Conservation (phyloP, 2,329 filamentous ascomycete species). For the Verticillium isaacii region DNA sequence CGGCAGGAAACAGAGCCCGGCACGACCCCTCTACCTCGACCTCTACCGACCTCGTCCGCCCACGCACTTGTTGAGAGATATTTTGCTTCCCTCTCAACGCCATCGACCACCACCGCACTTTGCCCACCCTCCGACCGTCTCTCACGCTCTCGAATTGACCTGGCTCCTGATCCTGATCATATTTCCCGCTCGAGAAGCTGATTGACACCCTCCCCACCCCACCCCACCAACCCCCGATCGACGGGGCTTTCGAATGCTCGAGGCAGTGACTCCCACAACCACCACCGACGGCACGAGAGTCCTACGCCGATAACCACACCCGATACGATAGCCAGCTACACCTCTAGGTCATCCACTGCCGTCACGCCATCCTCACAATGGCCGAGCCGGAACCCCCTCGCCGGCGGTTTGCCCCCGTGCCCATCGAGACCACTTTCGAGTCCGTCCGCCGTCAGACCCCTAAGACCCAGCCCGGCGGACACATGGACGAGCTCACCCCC, state of each 20-base stretch:
- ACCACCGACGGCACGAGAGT: not conserved
- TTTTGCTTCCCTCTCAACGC: slow-evolving; percentile 1
- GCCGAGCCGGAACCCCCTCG: slow-evolving; percentile 23
- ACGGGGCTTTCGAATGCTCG: not conserved
- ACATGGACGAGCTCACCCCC: slow-evolving; percentile 54
- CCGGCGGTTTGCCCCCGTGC: slow-evolving; percentile 62
- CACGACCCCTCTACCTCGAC: not conserved
- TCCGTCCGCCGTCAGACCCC: slow-evolving; percentile 42
- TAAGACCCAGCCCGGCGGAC: slow-evolving; percentile 26
- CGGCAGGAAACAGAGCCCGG: not conserved
- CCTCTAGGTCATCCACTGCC: no score
- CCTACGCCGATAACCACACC: not conserved
- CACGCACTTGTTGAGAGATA: not conserved
- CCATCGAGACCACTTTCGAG: slow-evolving; percentile 67
- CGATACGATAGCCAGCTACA: not conserved
- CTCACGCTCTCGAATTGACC: not conserved
- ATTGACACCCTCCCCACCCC: not conserved
- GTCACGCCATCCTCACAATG: not conserved
- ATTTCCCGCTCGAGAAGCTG: not conserved
- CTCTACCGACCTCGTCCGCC: not conserved
- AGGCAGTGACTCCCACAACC: not conserved
- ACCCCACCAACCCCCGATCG: not conserved
- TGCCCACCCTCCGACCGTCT: not conserved
- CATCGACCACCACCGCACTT: not conserved
- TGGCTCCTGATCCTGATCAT: not conserved